Evolutionary conservation across 371 early-diverging fungal species (phyloP).

Genomic region (Mortierella sp.): DNA sequence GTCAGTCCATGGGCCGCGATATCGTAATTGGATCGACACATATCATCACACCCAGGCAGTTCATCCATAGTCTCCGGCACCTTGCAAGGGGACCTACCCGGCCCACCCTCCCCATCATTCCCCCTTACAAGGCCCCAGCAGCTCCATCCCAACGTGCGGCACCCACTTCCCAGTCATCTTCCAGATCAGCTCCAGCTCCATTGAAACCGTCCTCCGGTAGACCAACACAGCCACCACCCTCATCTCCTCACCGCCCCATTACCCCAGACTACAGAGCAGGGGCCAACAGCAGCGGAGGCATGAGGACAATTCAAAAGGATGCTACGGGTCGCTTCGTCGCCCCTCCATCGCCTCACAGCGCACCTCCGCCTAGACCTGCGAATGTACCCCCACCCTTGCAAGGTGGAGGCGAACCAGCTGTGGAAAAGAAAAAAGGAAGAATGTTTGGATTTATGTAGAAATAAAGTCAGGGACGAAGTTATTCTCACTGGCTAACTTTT

Average conservation of each 20-base stretch:
- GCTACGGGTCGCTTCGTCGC: conserved; percentile 51
- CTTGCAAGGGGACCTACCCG: conserved; percentile 45
- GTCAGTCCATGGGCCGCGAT: conserved; percentile 77
- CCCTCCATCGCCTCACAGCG: conserved; percentile 23
- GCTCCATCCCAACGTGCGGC: conserved; percentile 15
- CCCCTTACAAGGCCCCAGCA: conserved; percentile 40
- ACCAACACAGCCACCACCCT: conserved; percentile 16
- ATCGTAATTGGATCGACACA: conserved; percentile 89
- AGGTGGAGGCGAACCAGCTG: conserved; percentile 10
- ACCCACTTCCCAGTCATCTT: conserved; percentile 21
- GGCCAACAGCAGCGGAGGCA: conserved; percentile 20
- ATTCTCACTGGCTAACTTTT: not conserved
- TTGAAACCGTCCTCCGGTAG: conserved; percentile 17
- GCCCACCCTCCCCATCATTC: conserved; percentile 36
- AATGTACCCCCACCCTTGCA: conserved; percentile 12
- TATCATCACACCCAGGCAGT: conserved; percentile 83
- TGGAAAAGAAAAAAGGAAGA: conserved; percentile 50
- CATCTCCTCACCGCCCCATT: conserved; percentile 23
- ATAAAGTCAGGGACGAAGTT: not conserved
- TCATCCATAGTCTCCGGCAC: conserved; percentile 72
- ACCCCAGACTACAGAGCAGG: conserved; percentile 25
- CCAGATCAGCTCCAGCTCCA: conserved; percentile 24
- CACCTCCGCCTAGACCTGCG: conserved; percentile 27
- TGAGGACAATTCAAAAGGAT: conserved; percentile 54
- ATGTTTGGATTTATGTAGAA: conserved; percentile 56